Percentiles rank a stretch among this genome's conserved stretches.
These are phyloP conservation scores for Rhizopus microsporus DNA, from an alignment of 371 early-diverging fungal genomes.

Conservation along the genomic window DNA sequence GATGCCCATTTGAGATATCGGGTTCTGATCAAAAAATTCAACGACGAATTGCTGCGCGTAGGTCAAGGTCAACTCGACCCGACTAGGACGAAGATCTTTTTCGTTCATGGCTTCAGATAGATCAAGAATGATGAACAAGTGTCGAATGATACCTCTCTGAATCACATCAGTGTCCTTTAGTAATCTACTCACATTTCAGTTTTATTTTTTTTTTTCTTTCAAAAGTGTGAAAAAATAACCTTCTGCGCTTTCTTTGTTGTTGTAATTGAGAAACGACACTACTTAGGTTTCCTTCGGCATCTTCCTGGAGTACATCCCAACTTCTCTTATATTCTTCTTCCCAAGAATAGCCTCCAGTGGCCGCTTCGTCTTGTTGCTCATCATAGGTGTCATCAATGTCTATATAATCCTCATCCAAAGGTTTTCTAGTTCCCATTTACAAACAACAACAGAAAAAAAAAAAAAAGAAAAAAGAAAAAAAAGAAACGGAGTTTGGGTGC, in stretches of 20 bases:
- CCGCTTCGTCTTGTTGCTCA: constrained; percentile 42
- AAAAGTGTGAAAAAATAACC: constrained; percentile 37
- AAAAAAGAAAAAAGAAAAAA: not conserved
- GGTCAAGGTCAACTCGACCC: constrained; percentile 72
- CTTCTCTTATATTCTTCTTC: constrained; percentile 94
- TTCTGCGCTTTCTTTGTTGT: constrained; percentile 73
- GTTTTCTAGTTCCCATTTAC: constrained; percentile 26
- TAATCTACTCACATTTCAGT: constrained; percentile 37
- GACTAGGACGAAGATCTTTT: constrained; percentile 79
- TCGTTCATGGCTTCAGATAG: constrained; percentile 84
- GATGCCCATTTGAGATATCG: constrained; percentile 88
- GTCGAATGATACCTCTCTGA: constrained; percentile 93
- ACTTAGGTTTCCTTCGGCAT: constrained; percentile 83
- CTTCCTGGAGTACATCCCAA: constrained; percentile 95
- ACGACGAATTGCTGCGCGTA: constrained; percentile 74
- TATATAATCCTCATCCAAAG: constrained; percentile 50
- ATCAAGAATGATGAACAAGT: constrained; percentile 83
- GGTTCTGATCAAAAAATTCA: constrained; percentile 96
- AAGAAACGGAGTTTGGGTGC: not conserved
- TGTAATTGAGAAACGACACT: constrained; percentile 77
- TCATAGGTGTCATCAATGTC: constrained; percentile 57
- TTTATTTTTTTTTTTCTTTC: not conserved
- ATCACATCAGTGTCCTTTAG: constrained; percentile 78
- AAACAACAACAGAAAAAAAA: not conserved
- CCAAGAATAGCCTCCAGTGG: constrained; percentile 81